These are phyloP conservation scores for Nitzschia palea DNA, from an alignment of 108 stramenopile genomes.

Conservation along the genomic window DNA sequence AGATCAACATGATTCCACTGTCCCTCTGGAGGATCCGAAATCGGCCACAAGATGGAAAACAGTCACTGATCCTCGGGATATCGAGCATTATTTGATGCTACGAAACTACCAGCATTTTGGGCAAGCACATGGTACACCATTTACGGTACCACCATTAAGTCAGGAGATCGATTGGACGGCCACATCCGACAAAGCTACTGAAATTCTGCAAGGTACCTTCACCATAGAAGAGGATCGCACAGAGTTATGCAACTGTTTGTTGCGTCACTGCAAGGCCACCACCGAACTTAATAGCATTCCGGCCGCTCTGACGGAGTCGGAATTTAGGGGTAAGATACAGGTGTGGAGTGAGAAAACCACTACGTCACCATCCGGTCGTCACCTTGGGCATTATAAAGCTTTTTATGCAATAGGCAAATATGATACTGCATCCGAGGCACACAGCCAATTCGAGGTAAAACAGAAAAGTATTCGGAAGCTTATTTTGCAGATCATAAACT, in stretches of 20 bases:
- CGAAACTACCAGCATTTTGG: background rate
- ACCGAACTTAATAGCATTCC: background rate
- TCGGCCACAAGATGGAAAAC: background rate
- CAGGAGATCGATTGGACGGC: background rate
- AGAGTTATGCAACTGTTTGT: background rate
- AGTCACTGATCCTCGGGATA: background rate
- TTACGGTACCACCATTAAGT: background rate
- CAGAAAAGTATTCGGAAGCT: background rate
- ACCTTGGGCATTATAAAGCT: background rate
- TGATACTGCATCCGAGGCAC: background rate
- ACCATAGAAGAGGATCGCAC: background rate
- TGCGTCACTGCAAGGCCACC: background rate
- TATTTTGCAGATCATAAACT: background rate
- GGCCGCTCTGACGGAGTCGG: background rate
- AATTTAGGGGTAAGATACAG: background rate
- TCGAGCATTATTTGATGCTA: background rate
- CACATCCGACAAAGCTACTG: background rate
- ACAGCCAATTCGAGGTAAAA: background rate
- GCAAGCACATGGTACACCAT: background rate
- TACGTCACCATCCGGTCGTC: background rate
- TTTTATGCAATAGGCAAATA: too few relatives aligned
- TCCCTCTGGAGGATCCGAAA: background rate
- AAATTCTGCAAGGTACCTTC: background rate
- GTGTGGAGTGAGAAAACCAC: background rate
- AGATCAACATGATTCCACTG: background rate